Percentiles rank a stretch among this genome's conserved stretches.
Evolutionary conservation across 768 basidiomycete genomes (phyloP).

Genomic region (Pisolithus albus): DNA sequence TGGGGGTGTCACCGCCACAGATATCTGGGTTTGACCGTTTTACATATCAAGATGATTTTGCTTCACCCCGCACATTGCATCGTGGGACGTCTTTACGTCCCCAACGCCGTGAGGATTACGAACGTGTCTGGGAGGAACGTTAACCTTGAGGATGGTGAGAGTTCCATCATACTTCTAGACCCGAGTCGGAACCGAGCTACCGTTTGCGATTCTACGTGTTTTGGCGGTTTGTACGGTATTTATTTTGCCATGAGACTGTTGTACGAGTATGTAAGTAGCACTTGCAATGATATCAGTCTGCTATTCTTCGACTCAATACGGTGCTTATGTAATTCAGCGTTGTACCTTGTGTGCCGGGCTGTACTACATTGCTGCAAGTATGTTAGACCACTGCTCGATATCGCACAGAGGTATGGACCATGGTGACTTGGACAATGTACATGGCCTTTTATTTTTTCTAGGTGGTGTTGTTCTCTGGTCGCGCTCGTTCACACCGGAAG

Average conservation of each 20-base stretch:
- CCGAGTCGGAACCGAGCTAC: too few relatives aligned
- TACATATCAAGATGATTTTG: background rate
- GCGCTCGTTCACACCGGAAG: conserved; percentile 87
- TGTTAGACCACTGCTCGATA: conserved; percentile 96
- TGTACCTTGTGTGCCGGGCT: background rate
- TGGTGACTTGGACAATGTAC: background rate
- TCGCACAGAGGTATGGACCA: conserved; percentile 71
- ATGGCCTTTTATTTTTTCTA: conserved; percentile 24
- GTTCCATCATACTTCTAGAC: too few relatives aligned
- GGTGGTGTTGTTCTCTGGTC: conserved; percentile 95
- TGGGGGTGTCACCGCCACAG: conserved; percentile 2
- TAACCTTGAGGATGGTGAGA: too few relatives aligned
- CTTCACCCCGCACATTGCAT: background rate
- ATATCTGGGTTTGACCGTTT: background rate
- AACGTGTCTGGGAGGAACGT: too few relatives aligned
- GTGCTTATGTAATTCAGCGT: background rate
- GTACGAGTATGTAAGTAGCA: too few relatives aligned
- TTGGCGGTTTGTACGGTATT: too few relatives aligned
- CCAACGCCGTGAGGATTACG: conserved; percentile 18
- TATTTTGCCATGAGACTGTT: too few relatives aligned
- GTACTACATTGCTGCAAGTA: conserved; percentile 22
- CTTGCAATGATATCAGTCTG: too few relatives aligned
- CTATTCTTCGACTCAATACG: too few relatives aligned
- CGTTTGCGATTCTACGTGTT: too few relatives aligned
- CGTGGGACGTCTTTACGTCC: conserved; percentile 16